phyloP scores from a whole-genome alignment of 352 stramenopile species.

The Phytophthora pisi region DNA sequence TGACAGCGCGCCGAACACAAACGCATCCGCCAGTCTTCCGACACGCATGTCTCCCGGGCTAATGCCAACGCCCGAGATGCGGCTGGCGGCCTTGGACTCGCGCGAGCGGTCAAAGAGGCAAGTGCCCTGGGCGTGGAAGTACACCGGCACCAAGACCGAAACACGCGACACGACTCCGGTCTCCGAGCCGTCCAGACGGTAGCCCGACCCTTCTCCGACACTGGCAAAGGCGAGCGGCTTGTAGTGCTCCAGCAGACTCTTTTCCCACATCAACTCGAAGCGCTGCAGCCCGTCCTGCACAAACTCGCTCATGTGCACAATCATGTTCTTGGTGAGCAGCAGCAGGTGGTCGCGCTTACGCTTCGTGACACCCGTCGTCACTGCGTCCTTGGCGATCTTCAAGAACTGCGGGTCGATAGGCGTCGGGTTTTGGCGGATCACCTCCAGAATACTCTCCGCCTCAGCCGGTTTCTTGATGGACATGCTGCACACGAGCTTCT shows the following conservation, averaged over 20 bases:
- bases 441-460: constrained; percentile 72
- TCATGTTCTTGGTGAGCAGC: constrained; percentile 86
- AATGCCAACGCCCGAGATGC: constrained; percentile 75
- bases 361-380: constrained; percentile 65
- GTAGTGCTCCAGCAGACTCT: constrained; percentile 82
- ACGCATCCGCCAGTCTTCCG: constrained; percentile 74
- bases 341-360: constrained; percentile 77
- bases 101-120: constrained; percentile 82
- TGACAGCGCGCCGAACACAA: constrained; percentile 82
- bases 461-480: constrained; percentile 81
- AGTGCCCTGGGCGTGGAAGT: constrained; percentile 80
- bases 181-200: constrained; percentile 71
- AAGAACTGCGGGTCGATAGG: constrained; percentile 68
- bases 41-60: constrained; percentile 63
- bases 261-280: constrained; percentile 86
- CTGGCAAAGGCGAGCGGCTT: constrained; percentile 76
- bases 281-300: constrained; percentile 82
- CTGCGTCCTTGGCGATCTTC: constrained; percentile 68
- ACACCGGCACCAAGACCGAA: constrained; percentile 78
- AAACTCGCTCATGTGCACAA: constrained; percentile 83
- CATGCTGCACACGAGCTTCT: constrained; percentile 85
- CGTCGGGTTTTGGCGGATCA: constrained; percentile 56
- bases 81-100: constrained; percentile 45
- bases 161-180: constrained; percentile 64
- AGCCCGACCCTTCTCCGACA: constrained; percentile 70